These are phyloP conservation scores for Chaetomiaceae sp. DNA, from an alignment of 2,329 filamentous ascomycete genomes.

Conservation along the genomic window DNA sequence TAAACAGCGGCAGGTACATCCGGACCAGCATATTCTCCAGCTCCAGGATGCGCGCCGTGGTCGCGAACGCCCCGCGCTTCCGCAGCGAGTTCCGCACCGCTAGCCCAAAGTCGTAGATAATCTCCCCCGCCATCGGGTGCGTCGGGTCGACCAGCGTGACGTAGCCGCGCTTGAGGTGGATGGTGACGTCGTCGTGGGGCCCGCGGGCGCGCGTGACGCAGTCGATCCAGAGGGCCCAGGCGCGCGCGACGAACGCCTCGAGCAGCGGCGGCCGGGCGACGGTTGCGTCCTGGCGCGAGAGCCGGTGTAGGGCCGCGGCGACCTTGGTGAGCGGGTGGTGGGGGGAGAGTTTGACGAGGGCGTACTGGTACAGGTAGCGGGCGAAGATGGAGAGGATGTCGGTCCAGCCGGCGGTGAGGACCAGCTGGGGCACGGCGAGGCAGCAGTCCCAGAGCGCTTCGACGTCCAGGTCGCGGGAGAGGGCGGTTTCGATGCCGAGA, in stretches of 20 bases:
- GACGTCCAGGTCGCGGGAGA: constrained; percentile 13
- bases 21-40: constrained; percentile 22
- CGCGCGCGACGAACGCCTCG: constrained; percentile 14
- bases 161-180: constrained; percentile 27
- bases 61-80: constrained; percentile 10
- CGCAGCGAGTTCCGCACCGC: constrained; percentile 6
- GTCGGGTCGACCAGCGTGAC: constrained; percentile 23
- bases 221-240: constrained; percentile 26
- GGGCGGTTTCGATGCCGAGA: constrained; percentile 20
- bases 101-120: constrained; percentile 14
- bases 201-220: constrained; percentile 12
- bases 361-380: constrained; percentile 20
- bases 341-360: constrained; percentile 15
- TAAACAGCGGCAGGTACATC: constrained; percentile 27
- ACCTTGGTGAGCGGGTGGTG: constrained; percentile 18
- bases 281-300: constrained; percentile 7
- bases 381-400: constrained; percentile 25
- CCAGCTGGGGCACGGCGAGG: constrained; percentile 26
- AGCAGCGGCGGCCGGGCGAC: neutral
- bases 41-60: constrained; percentile 21
- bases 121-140: constrained; percentile 7
- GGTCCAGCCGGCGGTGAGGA: constrained; percentile 16
- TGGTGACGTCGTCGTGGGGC: constrained; percentile 22
- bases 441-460: constrained; percentile 29
- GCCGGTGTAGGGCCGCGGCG: constrained; percentile 7